Percentiles rank a stretch among this genome's conserved stretches.
These are phyloP conservation scores for Deuterostichococcus epilithicus DNA, from an alignment of 139 green algal species.

Conservation along the genomic window DNA sequence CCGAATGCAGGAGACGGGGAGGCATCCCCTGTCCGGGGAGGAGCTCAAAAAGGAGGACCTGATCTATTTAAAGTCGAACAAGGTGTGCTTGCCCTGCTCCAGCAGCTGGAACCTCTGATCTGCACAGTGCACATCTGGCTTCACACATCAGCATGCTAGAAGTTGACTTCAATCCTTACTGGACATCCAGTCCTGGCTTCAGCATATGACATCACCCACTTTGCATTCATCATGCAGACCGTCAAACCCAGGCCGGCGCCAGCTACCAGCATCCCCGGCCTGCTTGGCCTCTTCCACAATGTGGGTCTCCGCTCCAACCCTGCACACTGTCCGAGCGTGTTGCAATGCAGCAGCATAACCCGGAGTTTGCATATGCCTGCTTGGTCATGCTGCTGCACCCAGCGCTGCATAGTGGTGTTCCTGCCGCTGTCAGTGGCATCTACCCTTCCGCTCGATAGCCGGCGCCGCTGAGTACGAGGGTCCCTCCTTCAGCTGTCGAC, in stretches of 20 bases:
- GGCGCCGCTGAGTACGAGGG: too few species aligned
- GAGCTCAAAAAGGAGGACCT: slow-evolving; percentile 76
- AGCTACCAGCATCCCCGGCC: slow-evolving; percentile 86
- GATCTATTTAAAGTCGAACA: slow-evolving; percentile 62
- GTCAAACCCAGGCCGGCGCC: slow-evolving; percentile 77
- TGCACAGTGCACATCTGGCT: too few species aligned
- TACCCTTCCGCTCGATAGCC: too few species aligned
- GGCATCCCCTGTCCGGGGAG: slow-evolving; percentile 79
- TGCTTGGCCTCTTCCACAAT: slow-evolving; percentile 91
- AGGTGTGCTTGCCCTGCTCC: slow-evolving; percentile 11
- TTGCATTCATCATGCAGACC: slow-evolving; percentile 27
- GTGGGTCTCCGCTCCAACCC: slow-evolving; percentile 36
- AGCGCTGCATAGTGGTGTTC: too few species aligned
- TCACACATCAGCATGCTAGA: not conserved
- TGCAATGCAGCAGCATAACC: too few species aligned
- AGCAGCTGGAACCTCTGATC: too few species aligned
- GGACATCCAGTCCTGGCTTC: not conserved
- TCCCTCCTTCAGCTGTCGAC: too few species aligned
- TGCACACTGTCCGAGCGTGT: too few species aligned
- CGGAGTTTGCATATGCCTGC: too few species aligned
- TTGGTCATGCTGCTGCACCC: too few species aligned
- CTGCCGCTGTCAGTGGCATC: too few species aligned
- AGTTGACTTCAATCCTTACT: not conserved
- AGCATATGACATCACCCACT: not conserved
- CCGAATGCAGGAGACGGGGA: slow-evolving; percentile 69